phyloP scores from a whole-genome alignment of 2,329 filamentous ascomycete genomes.

The Diaporthe sp. region DNA sequence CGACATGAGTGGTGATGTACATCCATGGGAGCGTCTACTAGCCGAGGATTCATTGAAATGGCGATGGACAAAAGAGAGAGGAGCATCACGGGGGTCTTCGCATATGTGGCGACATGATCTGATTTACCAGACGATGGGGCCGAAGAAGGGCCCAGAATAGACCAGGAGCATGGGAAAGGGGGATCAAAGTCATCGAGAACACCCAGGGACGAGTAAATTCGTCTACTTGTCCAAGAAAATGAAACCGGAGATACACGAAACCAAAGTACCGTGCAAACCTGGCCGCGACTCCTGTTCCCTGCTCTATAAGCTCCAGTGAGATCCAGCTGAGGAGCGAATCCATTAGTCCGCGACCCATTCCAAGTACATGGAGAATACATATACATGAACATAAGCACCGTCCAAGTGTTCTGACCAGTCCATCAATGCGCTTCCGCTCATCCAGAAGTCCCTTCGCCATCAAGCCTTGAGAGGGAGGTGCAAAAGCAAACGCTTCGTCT shows the following conservation, averaged over 20 bases:
- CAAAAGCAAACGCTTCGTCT: constrained; percentile 10
- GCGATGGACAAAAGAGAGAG: not conserved
- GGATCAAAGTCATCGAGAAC: not conserved
- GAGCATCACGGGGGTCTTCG: not conserved
- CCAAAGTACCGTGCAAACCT: not conserved
- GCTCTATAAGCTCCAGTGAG: constrained; percentile 32
- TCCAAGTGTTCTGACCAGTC: not conserved
- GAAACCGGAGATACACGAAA: constrained; percentile 14
- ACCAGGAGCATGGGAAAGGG: not conserved
- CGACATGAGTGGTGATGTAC: not conserved
- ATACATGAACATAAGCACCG: not conserved
- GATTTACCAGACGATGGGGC: not conserved
- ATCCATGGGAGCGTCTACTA: not conserved
- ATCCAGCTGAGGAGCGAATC: constrained; percentile 32
- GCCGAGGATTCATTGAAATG: too few species aligned
- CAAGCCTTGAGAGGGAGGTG: not conserved
- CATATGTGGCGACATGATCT: not conserved
- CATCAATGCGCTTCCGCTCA: not conserved
- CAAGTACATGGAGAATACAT: constrained; percentile 15
- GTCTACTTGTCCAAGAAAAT: constrained; percentile 12
- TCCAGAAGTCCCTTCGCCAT: not conserved
- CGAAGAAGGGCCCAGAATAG: not conserved
- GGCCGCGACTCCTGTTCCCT: constrained; percentile 17
- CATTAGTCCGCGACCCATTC: constrained; percentile 26
- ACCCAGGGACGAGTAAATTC: not conserved